These are phyloP conservation scores for Penicillium waksmanii DNA, from an alignment of 495 filamentous ascomycete genomes.

Conservation along the genomic window DNA sequence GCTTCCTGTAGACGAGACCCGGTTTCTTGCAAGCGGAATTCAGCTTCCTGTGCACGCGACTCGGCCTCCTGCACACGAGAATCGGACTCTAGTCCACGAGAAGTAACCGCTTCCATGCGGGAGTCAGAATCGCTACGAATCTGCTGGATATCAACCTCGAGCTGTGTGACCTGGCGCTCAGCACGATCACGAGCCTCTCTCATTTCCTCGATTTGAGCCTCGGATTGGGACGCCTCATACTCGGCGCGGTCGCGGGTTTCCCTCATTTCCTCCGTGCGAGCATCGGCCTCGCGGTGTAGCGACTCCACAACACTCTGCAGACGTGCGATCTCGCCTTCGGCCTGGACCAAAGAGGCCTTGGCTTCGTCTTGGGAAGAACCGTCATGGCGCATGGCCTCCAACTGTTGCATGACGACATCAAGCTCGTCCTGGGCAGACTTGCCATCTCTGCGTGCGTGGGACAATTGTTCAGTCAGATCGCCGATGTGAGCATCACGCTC, in stretches of 20 bases:
- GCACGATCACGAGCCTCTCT: conserved; percentile 31
- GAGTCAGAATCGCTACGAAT: conserved; percentile 40
- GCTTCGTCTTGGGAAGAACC: conserved; percentile 29
- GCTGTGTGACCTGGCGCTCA: conserved; percentile 37
- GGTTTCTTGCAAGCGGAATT: conserved; percentile 4
- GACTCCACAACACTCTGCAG: conserved; percentile 34
- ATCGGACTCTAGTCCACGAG: conserved; percentile 6
- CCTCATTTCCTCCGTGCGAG: conserved; percentile 33
- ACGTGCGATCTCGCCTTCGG: conserved; percentile 56
- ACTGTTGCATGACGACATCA: conserved; percentile 46
- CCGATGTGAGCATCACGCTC: conserved; percentile 59
- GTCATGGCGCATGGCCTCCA: conserved; percentile 48
- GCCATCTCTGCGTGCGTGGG: conserved; percentile 42
- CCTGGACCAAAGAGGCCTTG: conserved; percentile 47
- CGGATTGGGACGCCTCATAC: conserved; percentile 14
- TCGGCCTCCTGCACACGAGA: conserved; percentile 3
- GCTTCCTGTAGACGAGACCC: conserved; percentile 6
- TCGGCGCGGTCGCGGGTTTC: conserved; percentile 19
- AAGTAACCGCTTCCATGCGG: conserved; percentile 33
- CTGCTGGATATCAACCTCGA: conserved; percentile 45
- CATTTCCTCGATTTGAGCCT: conserved; percentile 18
- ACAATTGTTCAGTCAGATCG: conserved; percentile 53
- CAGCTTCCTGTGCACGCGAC: conserved; percentile 1
- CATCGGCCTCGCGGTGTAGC: conserved; percentile 34
- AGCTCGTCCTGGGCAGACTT: conserved; percentile 48